Percentiles rank a stretch among this genome's conserved stretches.
These are phyloP conservation scores for Grosmannia serpens DNA, from an alignment of 2,329 filamentous ascomycete species.

Conservation along the genomic window DNA sequence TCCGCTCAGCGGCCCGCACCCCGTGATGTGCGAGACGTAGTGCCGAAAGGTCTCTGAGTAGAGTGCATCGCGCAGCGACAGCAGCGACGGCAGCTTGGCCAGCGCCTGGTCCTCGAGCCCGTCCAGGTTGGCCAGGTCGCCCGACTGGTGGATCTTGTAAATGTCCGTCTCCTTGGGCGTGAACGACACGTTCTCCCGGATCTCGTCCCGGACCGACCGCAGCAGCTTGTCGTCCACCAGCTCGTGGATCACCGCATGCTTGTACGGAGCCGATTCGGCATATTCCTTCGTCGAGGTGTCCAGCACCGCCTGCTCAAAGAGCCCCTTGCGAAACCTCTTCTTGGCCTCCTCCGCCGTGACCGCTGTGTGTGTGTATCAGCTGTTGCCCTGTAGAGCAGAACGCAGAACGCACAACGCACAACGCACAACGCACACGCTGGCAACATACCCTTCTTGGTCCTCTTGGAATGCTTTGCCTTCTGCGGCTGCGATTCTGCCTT, in stretches of 20 bases:
- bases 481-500: constrained; percentile 29
- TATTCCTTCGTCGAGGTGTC: constrained; percentile 50
- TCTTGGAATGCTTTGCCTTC: background rate
- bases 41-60: constrained; percentile 84
- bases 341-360: constrained; percentile 37
- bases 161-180: constrained; percentile 99
- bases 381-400: background rate
- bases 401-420: background rate
- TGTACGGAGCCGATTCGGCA: constrained; percentile 61
- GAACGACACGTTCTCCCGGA: constrained; percentile 83
- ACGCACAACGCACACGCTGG: background rate
- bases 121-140: constrained; percentile 92
- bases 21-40: constrained; percentile 79
- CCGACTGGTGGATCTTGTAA: constrained; percentile 98
- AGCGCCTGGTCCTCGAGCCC: constrained; percentile 81
- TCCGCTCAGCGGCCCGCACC: constrained; percentile 76
- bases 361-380: background rate
- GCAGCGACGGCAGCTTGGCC: constrained; percentile 75
- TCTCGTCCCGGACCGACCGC: constrained; percentile 77
- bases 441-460: background rate
- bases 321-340: constrained; percentile 50
- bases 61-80: constrained; percentile 82
- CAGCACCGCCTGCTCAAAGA: constrained; percentile 51
- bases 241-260: constrained; percentile 77
- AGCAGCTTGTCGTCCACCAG: constrained; percentile 74